Conservation (phyloP, 129 eudicot genomes). For the Lonicera japonica region DNA sequence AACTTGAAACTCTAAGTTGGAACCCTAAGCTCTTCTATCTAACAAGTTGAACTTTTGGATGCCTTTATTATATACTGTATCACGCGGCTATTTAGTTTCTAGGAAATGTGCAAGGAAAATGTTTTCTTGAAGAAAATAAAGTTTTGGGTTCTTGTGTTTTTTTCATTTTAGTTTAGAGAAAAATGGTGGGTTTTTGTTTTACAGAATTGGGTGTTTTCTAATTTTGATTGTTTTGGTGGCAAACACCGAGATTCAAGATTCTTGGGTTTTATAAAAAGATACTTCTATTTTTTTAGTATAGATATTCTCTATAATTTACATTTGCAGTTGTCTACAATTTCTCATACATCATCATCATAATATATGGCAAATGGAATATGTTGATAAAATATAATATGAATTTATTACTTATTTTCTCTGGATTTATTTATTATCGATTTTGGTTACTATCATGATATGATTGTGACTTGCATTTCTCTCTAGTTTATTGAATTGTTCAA, state of each 20-base stretch:
- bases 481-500: not conserved
- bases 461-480: not conserved
- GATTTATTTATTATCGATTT: not conserved
- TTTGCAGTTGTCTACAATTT: constrained; percentile 7
- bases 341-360: not conserved
- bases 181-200: not conserved
- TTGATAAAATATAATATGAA: constrained; percentile 13
- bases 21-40: no score
- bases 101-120: not conserved
- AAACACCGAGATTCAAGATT: constrained; percentile 13
- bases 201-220: not conserved
- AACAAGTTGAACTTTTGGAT: constrained; percentile 32
- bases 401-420: not conserved
- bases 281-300: not conserved
- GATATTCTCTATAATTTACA: constrained; percentile 3
- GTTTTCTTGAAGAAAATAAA: not conserved
- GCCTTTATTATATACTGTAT: no score
- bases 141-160: not conserved
- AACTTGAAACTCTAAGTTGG: no score
- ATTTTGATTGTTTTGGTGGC: constrained; percentile 8
- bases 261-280: constrained; percentile 4
- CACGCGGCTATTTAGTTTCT: not conserved
- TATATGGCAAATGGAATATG: constrained; percentile 3
- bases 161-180: no score
- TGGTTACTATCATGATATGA: not conserved